phyloP scores from a whole-genome alignment of 2,329 filamentous ascomycete genomes.

The Scytalidium lignicola region DNA sequence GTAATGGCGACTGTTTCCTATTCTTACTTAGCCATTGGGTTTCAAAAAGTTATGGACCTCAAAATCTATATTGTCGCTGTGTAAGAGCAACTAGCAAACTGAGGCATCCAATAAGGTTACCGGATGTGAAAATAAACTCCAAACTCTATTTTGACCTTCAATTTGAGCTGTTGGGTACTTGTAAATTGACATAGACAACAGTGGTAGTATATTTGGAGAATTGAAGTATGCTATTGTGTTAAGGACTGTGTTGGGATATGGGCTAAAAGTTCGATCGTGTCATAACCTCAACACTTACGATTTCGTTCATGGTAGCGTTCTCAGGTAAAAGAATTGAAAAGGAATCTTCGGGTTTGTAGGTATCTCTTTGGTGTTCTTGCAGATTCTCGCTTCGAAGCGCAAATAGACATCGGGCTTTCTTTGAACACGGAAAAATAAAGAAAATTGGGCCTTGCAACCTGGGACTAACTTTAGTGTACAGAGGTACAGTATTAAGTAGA shows the following conservation, averaged over 20 bases:
- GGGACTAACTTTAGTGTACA: no score
- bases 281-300: no score
- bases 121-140: not conserved
- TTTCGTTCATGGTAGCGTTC: no score
- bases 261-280: no score
- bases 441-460: not conserved
- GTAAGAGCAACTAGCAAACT: not conserved
- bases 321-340: not conserved
- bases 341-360: not conserved
- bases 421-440: not conserved
- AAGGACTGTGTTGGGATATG: no score
- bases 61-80: not conserved
- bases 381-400: not conserved
- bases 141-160: not conserved
- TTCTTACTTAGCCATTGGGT: not conserved
- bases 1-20: not conserved
- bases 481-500: not conserved
- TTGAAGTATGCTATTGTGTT: no score
- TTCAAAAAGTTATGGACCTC: not conserved
- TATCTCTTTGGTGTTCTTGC: not conserved
- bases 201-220: no score
- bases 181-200: no score
- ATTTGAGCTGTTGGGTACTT: no score
- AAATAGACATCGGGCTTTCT: not conserved
- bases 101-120: not conserved